Evolutionary conservation across 2,329 filamentous ascomycete genomes (phyloP).

Genomic region (Aureobasidium subglaciale): DNA sequence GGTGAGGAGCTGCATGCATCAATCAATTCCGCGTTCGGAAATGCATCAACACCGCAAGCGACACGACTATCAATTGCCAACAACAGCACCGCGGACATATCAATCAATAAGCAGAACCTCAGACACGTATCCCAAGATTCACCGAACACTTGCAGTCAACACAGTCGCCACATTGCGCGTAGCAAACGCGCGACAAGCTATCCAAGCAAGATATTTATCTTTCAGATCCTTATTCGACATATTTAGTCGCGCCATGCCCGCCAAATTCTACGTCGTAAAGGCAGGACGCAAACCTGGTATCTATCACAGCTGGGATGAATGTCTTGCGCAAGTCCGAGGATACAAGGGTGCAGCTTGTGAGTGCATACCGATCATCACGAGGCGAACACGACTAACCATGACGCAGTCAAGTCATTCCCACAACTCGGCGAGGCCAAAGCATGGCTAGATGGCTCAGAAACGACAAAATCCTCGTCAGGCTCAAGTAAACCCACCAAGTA

Average conservation of each 20-base stretch:
- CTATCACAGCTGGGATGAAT: slow-evolving; percentile 58
- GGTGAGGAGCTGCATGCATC: neutral
- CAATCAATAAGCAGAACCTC: neutral
- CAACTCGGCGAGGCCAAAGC: slow-evolving; percentile 68
- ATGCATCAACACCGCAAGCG: slow-evolving; percentile 4
- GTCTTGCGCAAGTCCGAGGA: slow-evolving; percentile 54
- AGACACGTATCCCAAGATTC: neutral
- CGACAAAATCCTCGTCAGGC: slow-evolving; percentile 26
- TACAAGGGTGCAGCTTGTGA: slow-evolving; percentile 42
- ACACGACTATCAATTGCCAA: neutral
- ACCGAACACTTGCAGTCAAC: neutral
- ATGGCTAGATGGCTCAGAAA: slow-evolving; percentile 55
- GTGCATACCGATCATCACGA: slow-evolving; percentile 18
- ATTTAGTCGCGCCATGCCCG: slow-evolving; percentile 39
- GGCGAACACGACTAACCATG: neutral
- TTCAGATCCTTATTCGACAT: neutral
- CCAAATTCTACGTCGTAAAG: slow-evolving; percentile 59
- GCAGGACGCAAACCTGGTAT: slow-evolving; percentile 54
- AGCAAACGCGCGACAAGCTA: neutral
- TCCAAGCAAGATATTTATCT: neutral
- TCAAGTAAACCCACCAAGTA: slow-evolving; percentile 40
- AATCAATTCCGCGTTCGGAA: slow-evolving; percentile 10
- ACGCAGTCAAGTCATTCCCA: slow-evolving; percentile 70
- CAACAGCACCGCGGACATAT: neutral
- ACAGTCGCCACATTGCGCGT: neutral